A percentile compares a stretch with the other conserved stretches of the same genome.
Evolutionary conservation across 805 yeast species (phyloP).

Genomic region (Priceomyces castillae): DNA sequence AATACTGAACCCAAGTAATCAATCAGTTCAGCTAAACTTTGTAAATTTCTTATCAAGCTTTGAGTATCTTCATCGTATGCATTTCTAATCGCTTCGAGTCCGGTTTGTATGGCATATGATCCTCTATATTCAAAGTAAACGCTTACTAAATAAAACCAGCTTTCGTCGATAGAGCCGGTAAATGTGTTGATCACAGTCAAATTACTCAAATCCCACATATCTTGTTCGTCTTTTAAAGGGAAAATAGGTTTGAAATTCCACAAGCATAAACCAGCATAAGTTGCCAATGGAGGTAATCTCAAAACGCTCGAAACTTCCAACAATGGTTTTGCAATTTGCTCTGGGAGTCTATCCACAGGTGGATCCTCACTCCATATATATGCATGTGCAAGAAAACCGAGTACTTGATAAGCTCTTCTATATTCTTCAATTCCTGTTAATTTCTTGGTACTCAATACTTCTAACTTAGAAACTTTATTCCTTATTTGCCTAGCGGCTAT

Average conservation of each 20-base stretch:
- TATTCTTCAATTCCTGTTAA: conserved; percentile 48
- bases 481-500: conserved; percentile 65
- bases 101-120: conserved; percentile 63
- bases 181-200: conserved; percentile 78
- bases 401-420: conserved; percentile 77
- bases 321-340: conserved; percentile 68
- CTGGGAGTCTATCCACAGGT: conserved; percentile 65
- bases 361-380: conserved; percentile 80
- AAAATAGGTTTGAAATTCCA: conserved; percentile 80
- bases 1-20: conserved; percentile 71
- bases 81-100: conserved; percentile 62
- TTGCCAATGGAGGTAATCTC: conserved; percentile 80
- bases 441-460: conserved; percentile 49
- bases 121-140: conserved; percentile 84
- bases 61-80: conserved; percentile 47
- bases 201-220: conserved; percentile 57
- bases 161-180: conserved; percentile 88
- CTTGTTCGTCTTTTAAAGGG: conserved; percentile 34
- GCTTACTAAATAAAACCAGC: conserved; percentile 90
- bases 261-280: conserved; percentile 81
- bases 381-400: conserved; percentile 82
- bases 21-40: conserved; percentile 68
- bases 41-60: conserved; percentile 47
- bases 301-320: conserved; percentile 53
- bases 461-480: conserved; percentile 59